Conservation (phyloP, 805 yeast species). For the Metschnikowia dekortorum region DNA sequence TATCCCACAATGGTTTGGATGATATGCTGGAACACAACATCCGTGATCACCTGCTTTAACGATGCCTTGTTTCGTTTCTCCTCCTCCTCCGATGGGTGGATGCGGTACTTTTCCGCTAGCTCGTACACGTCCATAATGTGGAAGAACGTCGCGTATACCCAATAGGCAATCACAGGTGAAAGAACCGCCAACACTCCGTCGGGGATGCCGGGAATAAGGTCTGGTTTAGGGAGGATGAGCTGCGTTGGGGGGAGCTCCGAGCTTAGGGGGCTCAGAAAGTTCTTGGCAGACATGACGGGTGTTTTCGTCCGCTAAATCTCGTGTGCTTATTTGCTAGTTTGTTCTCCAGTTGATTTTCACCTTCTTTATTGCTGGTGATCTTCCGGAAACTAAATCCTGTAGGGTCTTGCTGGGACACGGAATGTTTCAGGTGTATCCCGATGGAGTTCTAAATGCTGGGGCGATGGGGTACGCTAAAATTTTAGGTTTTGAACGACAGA, state of each 20-base stretch:
- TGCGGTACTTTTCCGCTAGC: constrained; percentile 77
- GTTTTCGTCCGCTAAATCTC: not conserved
- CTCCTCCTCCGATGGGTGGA: constrained; percentile 90
- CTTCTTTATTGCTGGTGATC: no score
- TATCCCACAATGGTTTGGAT: constrained; percentile 75
- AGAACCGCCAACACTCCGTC: constrained; percentile 71
- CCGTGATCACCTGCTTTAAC: constrained; percentile 63
- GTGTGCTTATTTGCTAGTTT: not conserved
- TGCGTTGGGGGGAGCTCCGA: constrained; percentile 13
- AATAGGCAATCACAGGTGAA: constrained; percentile 78
- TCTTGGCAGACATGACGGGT: constrained; percentile 6
- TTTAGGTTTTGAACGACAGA: no score
- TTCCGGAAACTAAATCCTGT: no score
- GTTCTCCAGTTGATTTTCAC: no score
- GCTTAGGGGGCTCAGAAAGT: constrained; percentile 16
- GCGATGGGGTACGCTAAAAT: no score
- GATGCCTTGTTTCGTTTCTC: constrained; percentile 70
- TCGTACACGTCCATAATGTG: constrained; percentile 69
- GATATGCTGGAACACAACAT: constrained; percentile 80
- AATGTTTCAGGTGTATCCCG: no score
- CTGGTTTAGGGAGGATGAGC: constrained; percentile 26
- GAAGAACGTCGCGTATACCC: constrained; percentile 73
- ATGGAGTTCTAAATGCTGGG: no score
- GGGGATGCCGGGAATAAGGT: constrained; percentile 55
- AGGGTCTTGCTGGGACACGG: no score